Conservation (phyloP, 495 filamentous ascomycete genomes). For the Pyrenula aspistea region DNA sequence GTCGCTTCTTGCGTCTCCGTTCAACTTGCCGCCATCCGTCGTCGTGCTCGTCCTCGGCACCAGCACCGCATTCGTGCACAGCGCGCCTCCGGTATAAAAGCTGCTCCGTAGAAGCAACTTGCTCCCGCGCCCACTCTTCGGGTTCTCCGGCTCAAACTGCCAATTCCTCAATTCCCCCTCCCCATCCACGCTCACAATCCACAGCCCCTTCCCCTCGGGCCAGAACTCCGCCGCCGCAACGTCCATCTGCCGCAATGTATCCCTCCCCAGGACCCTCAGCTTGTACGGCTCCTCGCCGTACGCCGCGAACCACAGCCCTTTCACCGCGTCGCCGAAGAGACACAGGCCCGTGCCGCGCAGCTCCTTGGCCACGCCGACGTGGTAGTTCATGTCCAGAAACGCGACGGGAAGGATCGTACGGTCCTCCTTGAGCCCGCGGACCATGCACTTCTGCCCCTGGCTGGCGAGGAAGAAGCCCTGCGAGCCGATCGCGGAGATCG, state of each 20-base stretch:
- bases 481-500: slow-evolving; percentile 74
- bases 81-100: slow-evolving; percentile 57
- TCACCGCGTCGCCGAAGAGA: slow-evolving; percentile 76
- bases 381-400: slow-evolving; percentile 96
- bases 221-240: slow-evolving; percentile 78
- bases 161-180: slow-evolving; percentile 78
- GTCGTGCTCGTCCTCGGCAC: neutral
- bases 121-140: slow-evolving; percentile 82
- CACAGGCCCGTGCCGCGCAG: slow-evolving; percentile 72
- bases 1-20: slow-evolving; percentile 16
- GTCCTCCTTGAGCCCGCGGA: slow-evolving; percentile 90
- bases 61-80: neutral
- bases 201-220: slow-evolving; percentile 71
- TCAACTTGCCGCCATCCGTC: too few species aligned
- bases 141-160: slow-evolving; percentile 94
- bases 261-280: slow-evolving; percentile 89
- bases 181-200: slow-evolving; percentile 70
- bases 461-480: slow-evolving; percentile 85
- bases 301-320: slow-evolving; percentile 89
- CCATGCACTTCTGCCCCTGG: slow-evolving; percentile 96
- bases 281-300: slow-evolving; percentile 93
- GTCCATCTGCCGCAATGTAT: slow-evolving; percentile 56
- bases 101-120: slow-evolving; percentile 74
- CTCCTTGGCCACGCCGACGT: slow-evolving; percentile 71
- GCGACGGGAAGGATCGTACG: slow-evolving; percentile 82